Percentiles rank a stretch among this genome's conserved stretches.
These are phyloP conservation scores for Corrigiola litoralis DNA, from an alignment of 179 eudicot species.

Conservation along the genomic window DNA sequence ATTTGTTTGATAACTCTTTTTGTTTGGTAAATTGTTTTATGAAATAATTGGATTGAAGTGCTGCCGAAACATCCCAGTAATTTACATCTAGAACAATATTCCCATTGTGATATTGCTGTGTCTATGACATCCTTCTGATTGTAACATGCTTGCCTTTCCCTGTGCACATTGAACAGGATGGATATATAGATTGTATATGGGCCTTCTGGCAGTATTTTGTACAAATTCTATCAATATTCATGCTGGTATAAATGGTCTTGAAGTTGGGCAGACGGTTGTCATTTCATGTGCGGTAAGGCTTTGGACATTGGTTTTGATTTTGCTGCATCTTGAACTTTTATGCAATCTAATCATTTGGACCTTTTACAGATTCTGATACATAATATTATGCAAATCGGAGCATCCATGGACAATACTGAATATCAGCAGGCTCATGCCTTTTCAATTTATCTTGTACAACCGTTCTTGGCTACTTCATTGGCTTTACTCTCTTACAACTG, in stretches of 20 bases:
- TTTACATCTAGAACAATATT: not conserved
- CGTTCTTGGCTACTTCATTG: slow-evolving; percentile 85
- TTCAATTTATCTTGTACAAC: slow-evolving; percentile 89
- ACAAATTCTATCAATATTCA: slow-evolving; percentile 95
- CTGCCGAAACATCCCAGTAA: not conserved
- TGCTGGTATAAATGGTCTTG: slow-evolving; percentile 96
- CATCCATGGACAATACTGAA: slow-evolving; percentile 56
- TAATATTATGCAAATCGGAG: slow-evolving; percentile 90
- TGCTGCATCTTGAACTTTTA: not conserved
- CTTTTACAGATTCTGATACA: slow-evolving; percentile 72
- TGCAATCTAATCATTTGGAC: slow-evolving; percentile 20
- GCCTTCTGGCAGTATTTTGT: slow-evolving; percentile 90
- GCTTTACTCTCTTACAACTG: slow-evolving; percentile 90
- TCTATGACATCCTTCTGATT: slow-evolving; percentile 7
- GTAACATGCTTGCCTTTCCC: not conserved
- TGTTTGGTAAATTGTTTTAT: not conserved
- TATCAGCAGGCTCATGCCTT: slow-evolving; percentile 94
- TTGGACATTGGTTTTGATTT: not conserved
- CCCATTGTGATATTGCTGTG: slow-evolving; percentile 3
- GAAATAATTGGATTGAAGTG: not conserved
- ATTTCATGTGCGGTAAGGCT: slow-evolving; percentile 80
- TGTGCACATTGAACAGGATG: slow-evolving; percentile 54
- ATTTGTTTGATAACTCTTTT: no score
- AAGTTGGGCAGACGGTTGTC: slow-evolving; percentile 97
- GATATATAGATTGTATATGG: slow-evolving; percentile 86